Base-by-base conservation (phyloP, 2,329 filamentous ascomycete species). In the Myriosclerotinia duriaeana region DNA sequence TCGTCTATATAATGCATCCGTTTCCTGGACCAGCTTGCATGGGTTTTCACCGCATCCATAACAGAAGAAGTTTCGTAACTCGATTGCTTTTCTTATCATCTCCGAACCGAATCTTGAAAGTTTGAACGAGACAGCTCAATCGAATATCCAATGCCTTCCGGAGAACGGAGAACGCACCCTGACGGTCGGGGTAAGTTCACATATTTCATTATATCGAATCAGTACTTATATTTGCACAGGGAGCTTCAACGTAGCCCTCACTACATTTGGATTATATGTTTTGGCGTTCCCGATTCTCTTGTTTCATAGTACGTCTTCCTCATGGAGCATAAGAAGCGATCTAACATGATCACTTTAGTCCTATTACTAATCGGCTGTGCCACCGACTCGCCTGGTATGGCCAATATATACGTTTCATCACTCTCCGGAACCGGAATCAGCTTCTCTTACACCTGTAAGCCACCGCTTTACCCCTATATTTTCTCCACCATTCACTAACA, bases 361-460 rank as follows among this genome's bases (percentile, higher is more conserved):
- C 15, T 64, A 30, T 17, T 64, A 30, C 50, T 64, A 0, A 54
- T 64, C 6, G 61, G 61, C 1, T 64, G 61, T 36, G 36, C 61
- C n/a, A 64, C 50, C 20, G 15, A 54, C 48, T 64, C 61, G 4
- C 61, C 50, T n/a, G 61, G 61, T 5, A 64, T 64, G 50, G 61
- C 38, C 26, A 64, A 54, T 11, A 54, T 64, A 26, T 64, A 64
- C 61, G 26, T 64, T 14, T 36, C 50, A 9, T 30, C 52, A 20
- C 38, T 64, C 1, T 40, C 40, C 6, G 44, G 34, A 38, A 12
- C 5, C 17, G 36, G 22, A n/a, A 30, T 64, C 5, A n/a, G 12
- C 42, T 54, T 54, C 26, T 64, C 61, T 36, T 64, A 64, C 38
- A 64, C 61, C 3, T 64, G 61, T 64, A 54, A 54, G 61, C 38